phyloP scores from a whole-genome alignment of 2,329 filamentous ascomycete genomes.

The Blastomyces gilchristii region DNA sequence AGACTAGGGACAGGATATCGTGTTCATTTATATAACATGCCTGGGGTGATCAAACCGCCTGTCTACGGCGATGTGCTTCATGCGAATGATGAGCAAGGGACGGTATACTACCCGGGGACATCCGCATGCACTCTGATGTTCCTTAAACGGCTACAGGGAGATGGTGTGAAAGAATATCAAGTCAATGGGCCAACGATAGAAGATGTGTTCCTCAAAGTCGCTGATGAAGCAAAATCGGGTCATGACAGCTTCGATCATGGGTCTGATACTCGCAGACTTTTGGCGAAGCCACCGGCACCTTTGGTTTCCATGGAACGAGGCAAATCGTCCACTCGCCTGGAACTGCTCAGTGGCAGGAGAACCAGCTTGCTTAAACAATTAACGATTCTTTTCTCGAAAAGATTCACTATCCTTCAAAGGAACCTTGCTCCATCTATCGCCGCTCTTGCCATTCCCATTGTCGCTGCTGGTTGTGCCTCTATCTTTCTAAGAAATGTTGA shows the following conservation, averaged over 20 bases:
- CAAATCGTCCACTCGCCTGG: slow-evolving; percentile 19
- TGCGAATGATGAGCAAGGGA: background rate
- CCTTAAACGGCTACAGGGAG: slow-evolving; percentile 48
- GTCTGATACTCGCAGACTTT: background rate
- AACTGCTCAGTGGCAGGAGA: slow-evolving; percentile 56
- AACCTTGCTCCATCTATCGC: slow-evolving; percentile 68
- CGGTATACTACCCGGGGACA: background rate
- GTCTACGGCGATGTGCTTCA: slow-evolving; percentile 12
- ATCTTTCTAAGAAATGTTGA: slow-evolving; percentile 37
- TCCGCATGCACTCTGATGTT: background rate
- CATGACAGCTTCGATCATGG: slow-evolving; percentile 6
- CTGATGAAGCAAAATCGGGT: slow-evolving; percentile 56
- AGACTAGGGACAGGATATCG: slow-evolving; percentile 73
- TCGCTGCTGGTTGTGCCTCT: slow-evolving; percentile 71
- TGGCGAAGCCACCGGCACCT: background rate
- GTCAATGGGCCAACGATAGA: slow-evolving; percentile 85
- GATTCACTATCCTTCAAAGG: slow-evolving; percentile 62
- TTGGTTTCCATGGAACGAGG: slow-evolving; percentile 11
- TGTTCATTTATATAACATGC: slow-evolving; percentile 58
- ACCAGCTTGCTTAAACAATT: slow-evolving; percentile 63
- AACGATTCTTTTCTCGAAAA: slow-evolving; percentile 65
- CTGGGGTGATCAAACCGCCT: slow-evolving; percentile 35
- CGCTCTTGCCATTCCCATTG: slow-evolving; percentile 66
- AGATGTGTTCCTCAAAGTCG: slow-evolving; percentile 79
- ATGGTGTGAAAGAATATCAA: slow-evolving; percentile 64